Conservation (phyloP, 805 yeast species). For the Ascoidea rubescens region DNA sequence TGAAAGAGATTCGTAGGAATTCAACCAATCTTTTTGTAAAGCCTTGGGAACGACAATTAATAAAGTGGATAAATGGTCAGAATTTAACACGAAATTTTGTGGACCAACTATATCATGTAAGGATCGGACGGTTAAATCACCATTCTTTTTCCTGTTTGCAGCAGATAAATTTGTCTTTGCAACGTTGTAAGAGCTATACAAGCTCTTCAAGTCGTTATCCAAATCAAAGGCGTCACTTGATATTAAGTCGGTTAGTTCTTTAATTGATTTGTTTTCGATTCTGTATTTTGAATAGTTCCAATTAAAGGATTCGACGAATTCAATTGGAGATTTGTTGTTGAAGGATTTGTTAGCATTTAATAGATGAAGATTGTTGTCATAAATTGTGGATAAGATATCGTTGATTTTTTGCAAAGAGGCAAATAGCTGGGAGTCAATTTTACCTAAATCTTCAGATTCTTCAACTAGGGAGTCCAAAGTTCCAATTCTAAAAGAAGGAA, state of each 20-base stretch:
- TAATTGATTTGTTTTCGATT: constrained; percentile 60
- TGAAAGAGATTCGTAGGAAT: constrained; percentile 61
- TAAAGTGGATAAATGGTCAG: constrained; percentile 80
- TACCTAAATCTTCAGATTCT: constrained; percentile 79
- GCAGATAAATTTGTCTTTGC: constrained; percentile 78
- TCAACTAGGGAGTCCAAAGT: constrained; percentile 85
- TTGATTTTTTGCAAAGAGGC: constrained; percentile 57
- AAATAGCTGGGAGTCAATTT: constrained; percentile 68
- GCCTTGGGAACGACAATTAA: constrained; percentile 77
- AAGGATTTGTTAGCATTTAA: constrained; percentile 36
- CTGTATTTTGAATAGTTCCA: constrained; percentile 88
- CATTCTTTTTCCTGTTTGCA: constrained; percentile 85
- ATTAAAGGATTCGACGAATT: constrained; percentile 58
- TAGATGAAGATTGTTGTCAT: constrained; percentile 25
- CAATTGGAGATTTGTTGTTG: constrained; percentile 39
- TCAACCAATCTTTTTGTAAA: constrained; percentile 44
- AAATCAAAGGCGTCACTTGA: constrained; percentile 68
- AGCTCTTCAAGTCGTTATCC: constrained; percentile 72
- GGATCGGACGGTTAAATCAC: constrained; percentile 84
- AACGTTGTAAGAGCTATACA: constrained; percentile 60
- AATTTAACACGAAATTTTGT: constrained; percentile 68
- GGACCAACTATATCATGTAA: constrained; percentile 79
- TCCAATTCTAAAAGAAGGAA: constrained; percentile 88
- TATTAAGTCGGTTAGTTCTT: constrained; percentile 56
- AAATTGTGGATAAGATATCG: constrained; percentile 49